phyloP scores from a whole-genome alignment of 331 rosid genomes.

The Pyrus hybrid region DNA sequence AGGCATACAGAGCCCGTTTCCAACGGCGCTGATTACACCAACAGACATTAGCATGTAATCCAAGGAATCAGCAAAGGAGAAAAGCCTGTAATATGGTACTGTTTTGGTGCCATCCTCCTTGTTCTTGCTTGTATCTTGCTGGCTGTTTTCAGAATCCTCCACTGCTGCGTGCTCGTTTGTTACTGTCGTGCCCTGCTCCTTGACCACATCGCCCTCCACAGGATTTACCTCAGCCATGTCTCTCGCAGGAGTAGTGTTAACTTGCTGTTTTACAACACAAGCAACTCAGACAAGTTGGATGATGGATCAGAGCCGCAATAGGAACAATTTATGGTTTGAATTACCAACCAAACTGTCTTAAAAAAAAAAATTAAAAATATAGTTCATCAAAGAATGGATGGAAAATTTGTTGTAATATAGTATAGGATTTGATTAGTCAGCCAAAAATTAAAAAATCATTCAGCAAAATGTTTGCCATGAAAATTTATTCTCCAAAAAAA shows the following conservation, averaged over 20 bases:
- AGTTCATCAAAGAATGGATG: too few relatives aligned
- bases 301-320: background rate
- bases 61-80: constrained; percentile 62
- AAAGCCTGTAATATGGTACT: constrained; percentile 62
- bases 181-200: constrained; percentile 9
- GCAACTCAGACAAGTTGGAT: background rate
- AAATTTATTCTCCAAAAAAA: too few relatives aligned
- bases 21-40: constrained; percentile 58
- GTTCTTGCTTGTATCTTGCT: constrained; percentile 21
- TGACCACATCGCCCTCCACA: constrained; percentile 9
- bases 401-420: background rate
- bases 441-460: background rate
- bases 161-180: constrained; percentile 8
- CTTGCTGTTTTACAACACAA: background rate
- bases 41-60: constrained; percentile 51
- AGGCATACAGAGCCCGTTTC: constrained; percentile 54
- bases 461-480: too few relatives aligned
- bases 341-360: background rate
- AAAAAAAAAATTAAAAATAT: too few relatives aligned
- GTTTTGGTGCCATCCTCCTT: constrained; percentile 27
- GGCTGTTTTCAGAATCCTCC: constrained; percentile 10
- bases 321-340: background rate
- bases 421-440: background rate
- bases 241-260: background rate
- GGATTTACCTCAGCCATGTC: constrained; percentile 26